phyloP scores from a whole-genome alignment of 352 stramenopile genomes.

The Pythium oligandrum region DNA sequence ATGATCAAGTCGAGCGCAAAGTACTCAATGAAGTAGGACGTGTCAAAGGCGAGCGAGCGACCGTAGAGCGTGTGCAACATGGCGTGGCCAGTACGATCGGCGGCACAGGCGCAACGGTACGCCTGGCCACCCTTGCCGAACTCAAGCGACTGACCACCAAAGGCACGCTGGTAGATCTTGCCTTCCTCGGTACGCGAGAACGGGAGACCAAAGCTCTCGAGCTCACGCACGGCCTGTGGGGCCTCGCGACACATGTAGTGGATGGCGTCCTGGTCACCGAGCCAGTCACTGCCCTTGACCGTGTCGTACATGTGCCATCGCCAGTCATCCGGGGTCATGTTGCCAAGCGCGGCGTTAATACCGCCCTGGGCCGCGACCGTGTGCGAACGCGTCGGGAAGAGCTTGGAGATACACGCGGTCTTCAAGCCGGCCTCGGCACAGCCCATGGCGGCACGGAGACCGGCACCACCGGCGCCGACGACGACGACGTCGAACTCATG shows the following conservation, averaged over 20 bases:
- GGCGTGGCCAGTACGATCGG: slow-evolving; percentile 95
- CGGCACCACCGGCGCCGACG: slow-evolving; percentile 92
- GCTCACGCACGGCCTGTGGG: slow-evolving; percentile 84
- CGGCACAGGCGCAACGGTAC: slow-evolving; percentile 92
- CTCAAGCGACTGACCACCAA: slow-evolving; percentile 94
- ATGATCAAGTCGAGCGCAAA: slow-evolving; percentile 97
- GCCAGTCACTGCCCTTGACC: slow-evolving; percentile 96
- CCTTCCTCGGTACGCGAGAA: slow-evolving; percentile 96
- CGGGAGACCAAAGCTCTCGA: slow-evolving; percentile 95
- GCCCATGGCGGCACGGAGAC: slow-evolving; percentile 92
- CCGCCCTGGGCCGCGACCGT: slow-evolving; percentile 96
- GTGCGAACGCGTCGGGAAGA: slow-evolving; percentile 96
- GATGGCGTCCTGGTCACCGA: slow-evolving; percentile 98
- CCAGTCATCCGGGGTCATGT: slow-evolving; percentile 97
- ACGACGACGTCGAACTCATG: slow-evolving; percentile 97
- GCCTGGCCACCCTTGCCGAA: slow-evolving; percentile 96
- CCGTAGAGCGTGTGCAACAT: slow-evolving; percentile 98
- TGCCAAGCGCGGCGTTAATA: slow-evolving; percentile 97
- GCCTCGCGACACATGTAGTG: slow-evolving; percentile 97
- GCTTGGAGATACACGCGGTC: slow-evolving; percentile 96
- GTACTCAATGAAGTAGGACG: slow-evolving; percentile 98
- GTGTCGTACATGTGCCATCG: slow-evolving; percentile 97
- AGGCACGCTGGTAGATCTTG: slow-evolving; percentile 96
- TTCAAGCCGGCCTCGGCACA: slow-evolving; percentile 92
- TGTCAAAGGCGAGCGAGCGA: slow-evolving; percentile 95